Evolutionary conservation across 371 early-diverging fungal genomes (phyloP), one percentile per base, ranked within the genome.

Genomic region (Mucor racemosus): DNA sequence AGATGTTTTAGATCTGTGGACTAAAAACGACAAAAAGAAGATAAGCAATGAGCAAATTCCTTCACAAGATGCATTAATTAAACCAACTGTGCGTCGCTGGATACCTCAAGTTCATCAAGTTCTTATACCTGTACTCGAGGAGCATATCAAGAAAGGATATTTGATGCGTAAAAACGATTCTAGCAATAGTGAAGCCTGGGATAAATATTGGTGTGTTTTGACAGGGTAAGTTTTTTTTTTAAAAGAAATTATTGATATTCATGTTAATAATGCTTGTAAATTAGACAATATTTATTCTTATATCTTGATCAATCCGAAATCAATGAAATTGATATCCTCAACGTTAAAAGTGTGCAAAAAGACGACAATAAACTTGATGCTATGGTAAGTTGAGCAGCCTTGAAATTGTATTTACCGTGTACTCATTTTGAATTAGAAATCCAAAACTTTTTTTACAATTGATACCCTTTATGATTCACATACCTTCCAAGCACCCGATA

Each of bases 1-100:
- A 81, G 55, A 79, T 72, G 9, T 81, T 81, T 13, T 84, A 79
- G 58, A 62, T 62, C 54, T 81, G 66, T 38, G 76, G 82, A 36
- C 73, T 65, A 59, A 58, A 41, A 78, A 65, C 64, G 56, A 33
- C 50, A 69, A 50, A 7, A 54, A 7, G 3, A 38, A 36, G 31
- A 58, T 36, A 15, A 10, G 35, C 31, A 31, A 31, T 14, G 53
- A 53, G 1, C 53, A 10, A 19, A 31, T 31, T 4, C 8, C 54
- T 8, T 35, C 62, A 35, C 60, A 55, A 11, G 50, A 48, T 3
- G 50, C 58, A 0, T 4, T 42, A 15, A 26, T 13, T 7, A 59
- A 57, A 11, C 67, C 69, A 19, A 38, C 41, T 6, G 42, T 66
- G 21, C 60, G 40, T 40, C 63, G 64, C 17, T 69, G 69, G 74